These are phyloP conservation scores for Leptomonas pyrrhocoris DNA, from an alignment of 208 protist genomes.

Conservation along the genomic window DNA sequence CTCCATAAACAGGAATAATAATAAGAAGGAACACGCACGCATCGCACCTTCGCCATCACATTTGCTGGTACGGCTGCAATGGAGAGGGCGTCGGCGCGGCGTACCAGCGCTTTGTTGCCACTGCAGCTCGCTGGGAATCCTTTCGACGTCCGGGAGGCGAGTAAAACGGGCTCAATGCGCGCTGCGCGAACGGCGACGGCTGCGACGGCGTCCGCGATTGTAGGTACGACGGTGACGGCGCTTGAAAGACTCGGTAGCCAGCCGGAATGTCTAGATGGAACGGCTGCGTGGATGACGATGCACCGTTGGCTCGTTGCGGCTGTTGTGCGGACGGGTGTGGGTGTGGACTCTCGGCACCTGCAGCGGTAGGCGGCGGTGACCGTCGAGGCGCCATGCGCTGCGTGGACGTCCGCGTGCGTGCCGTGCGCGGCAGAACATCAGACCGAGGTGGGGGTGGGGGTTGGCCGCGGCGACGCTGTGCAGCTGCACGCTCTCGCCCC, in stretches of 20 bases:
- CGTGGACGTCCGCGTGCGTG: neutral
- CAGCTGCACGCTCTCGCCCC: neutral
- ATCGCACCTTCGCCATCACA: too few species aligned
- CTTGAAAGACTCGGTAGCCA: slow-evolving; percentile 1
- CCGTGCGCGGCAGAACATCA: neutral
- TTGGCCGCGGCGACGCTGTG: neutral
- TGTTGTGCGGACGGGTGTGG: neutral
- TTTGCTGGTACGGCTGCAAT: too few species aligned
- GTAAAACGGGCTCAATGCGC: neutral
- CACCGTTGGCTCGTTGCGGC: neutral
- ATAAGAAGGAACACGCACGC: too few species aligned
- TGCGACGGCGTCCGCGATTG: neutral
- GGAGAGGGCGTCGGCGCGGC: neutral
- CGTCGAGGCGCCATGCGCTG: neutral
- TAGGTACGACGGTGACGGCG: slow-evolving; percentile 7
- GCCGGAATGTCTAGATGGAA: neutral
- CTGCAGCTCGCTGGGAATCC: neutral
- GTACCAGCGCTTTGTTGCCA: neutral
- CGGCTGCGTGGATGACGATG: neutral
- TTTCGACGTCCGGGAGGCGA: neutral
- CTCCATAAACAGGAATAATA: too few species aligned
- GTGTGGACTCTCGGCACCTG: neutral
- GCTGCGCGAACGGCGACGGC: neutral
- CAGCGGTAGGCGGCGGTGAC: too few species aligned
- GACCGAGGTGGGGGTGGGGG: neutral